phyloP scores from a whole-genome alignment of 805 yeast genomes.

The Schizosaccharomyces osmophilus region DNA sequence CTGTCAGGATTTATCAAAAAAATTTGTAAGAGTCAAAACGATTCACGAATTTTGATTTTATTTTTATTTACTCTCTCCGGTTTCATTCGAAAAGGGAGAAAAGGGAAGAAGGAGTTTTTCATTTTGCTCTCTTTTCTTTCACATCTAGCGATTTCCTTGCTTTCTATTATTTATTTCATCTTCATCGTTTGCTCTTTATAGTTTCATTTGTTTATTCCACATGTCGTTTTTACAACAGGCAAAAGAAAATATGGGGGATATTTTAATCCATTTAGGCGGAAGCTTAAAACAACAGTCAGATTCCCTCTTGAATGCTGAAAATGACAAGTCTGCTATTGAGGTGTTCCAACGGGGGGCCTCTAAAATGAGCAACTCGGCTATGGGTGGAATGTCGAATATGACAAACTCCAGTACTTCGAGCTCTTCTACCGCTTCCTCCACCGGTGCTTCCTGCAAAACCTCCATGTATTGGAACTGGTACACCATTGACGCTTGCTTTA shows the following conservation, averaged over 20 bases:
- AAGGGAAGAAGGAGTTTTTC: no score
- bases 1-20: no score
- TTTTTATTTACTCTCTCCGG: no score
- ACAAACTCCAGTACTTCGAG: background rate
- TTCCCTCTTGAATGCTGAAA: background rate
- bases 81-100: no score
- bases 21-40: no score
- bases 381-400: background rate
- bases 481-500: constrained; percentile 39
- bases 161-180: background rate
- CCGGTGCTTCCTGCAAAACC: constrained; percentile 13
- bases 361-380: background rate
- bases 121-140: no score
- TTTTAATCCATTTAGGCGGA: background rate
- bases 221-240: background rate
- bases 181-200: background rate
- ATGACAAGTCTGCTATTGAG: background rate
- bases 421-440: background rate
- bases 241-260: background rate
- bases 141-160: background rate
- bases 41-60: no score
- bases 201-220: background rate
- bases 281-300: background rate
- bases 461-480: constrained; percentile 55
- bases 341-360: no score